phyloP scores from a whole-genome alignment of 176 grass and related monocot genomes.

The Oryza longistaminata region DNA sequence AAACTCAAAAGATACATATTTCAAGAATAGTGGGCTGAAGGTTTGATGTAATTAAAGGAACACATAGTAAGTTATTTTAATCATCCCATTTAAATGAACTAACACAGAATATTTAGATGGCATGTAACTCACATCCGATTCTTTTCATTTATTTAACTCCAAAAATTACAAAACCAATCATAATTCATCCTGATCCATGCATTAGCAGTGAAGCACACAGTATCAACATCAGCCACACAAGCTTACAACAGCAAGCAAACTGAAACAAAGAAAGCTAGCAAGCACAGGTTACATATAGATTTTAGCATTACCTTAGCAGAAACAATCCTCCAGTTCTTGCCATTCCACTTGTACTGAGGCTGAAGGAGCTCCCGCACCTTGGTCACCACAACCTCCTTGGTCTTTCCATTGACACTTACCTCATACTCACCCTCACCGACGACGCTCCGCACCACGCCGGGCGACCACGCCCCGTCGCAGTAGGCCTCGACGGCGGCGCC shows the following conservation, averaged over 20 bases:
- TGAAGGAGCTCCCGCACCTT: constrained; percentile 40
- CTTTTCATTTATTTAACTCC: neutral
- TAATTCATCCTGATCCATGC: neutral
- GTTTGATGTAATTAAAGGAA: neutral
- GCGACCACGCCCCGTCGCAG: constrained; percentile 55
- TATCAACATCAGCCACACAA: neutral
- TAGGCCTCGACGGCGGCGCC: constrained; percentile 45
- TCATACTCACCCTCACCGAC: constrained; percentile 29
- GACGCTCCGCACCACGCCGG: constrained; percentile 21
- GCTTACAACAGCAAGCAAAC: neutral
- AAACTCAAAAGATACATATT: neutral
- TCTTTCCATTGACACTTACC: constrained; percentile 2
- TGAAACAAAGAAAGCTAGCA: neutral
- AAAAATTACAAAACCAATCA: neutral
- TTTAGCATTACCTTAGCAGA: constrained; percentile 24
- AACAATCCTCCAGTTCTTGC: constrained; percentile 44
- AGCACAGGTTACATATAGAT: neutral
- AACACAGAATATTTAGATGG: neutral
- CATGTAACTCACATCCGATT: neutral
- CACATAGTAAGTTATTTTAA: neutral
- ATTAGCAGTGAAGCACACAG: neutral
- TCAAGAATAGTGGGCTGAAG: neutral
- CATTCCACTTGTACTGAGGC: constrained; percentile 51
- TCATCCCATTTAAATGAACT: neutral
- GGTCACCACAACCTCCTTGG: constrained; percentile 11